A percentile compares a stretch with the other conserved stretches of the same genome.
These are phyloP conservation scores for Acanthamoeba divionensis DNA, from an alignment of 208 protist genomes.

Conservation along the genomic window DNA sequence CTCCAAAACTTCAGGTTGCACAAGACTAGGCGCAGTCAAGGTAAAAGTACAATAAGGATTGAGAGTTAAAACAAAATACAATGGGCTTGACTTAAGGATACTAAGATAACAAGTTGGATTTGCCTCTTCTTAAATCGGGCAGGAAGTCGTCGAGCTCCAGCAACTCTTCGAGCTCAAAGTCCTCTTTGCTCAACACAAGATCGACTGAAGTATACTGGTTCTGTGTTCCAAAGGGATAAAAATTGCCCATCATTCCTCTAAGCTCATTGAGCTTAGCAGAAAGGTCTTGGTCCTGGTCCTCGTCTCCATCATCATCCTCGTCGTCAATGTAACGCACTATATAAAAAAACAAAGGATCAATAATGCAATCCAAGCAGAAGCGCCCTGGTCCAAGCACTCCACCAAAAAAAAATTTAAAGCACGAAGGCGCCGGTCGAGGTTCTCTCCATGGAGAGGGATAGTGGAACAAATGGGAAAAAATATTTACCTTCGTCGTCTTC, in stretches of 20 bases:
- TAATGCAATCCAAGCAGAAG: too few relatives aligned
- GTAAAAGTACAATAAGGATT: background rate
- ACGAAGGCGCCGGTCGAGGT: background rate
- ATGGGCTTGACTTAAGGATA: background rate
- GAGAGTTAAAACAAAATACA: background rate
- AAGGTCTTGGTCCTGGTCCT: background rate
- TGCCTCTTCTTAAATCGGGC: background rate
- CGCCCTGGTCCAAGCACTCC: too few relatives aligned
- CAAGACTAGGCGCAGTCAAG: background rate
- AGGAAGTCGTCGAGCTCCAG: conserved; percentile 20
- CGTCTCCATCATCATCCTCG: background rate
- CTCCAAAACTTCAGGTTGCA: conserved; percentile 19
- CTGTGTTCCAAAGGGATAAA: conserved; percentile 25
- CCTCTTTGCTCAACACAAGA: conserved; percentile 19
- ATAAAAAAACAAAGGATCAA: too few relatives aligned
- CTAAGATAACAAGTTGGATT: conserved; percentile 26
- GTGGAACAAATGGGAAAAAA: background rate
- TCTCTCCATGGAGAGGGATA: background rate
- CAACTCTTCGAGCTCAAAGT: conserved; percentile 28
- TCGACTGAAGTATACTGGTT: conserved; percentile 29
- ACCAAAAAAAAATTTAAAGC: background rate
- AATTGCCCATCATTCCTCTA: conserved; percentile 32
- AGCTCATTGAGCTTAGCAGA: conserved; percentile 29
- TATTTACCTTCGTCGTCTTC: background rate
- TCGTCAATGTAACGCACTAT: background rate